Evolutionary conservation across 1,284 basidiomycete species (phyloP), one percentile per base, ranked within the genome.

Genomic region (Rhodotorula sp.): DNA sequence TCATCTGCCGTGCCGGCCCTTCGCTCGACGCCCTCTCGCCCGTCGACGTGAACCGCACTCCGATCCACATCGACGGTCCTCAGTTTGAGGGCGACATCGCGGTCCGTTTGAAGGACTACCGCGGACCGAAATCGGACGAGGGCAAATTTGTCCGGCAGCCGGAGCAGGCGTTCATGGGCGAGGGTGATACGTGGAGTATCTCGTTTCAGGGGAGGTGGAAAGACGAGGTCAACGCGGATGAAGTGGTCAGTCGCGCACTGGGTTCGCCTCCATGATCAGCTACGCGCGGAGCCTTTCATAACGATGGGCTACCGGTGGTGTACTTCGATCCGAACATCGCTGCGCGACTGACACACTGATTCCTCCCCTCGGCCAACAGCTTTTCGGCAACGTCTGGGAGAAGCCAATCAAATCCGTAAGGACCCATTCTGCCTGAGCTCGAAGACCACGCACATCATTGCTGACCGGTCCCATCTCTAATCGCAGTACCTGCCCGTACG

Each of bases 361-460:
- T 20, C 12, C 33, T 33, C 33, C 33, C 18, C 7, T n/a, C 20
- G 20, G 6, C 6, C 0, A 42, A n/a, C 55, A 73, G 67, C 42
- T 73, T 22, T 75, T 66, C 30, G 74, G 71, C 4, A 76, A 76
- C 60, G 62, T 57, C 7, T 76, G 75, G 75, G 44, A 65, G n/a
- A 72, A 69, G 29, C 75, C 75, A 49, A 76, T 76, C 55, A 59
- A 59, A 42, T 59, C 57, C n/a, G 57, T 59, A 17, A 14, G 57
- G 10, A 42, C 37, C 37, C 37, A 42, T 42, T n/a, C n/a, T n/a
- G n/a, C n/a, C n/a, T n/a, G n/a, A n/a, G n/a, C n/a, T 44, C 26
- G 20, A 33, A 15, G 30, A 6, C 26, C 8, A 3, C 30, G 55
- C 33, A 37, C 33, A 6, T 57, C 33, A 4, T 37, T 10, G n/a